Conservation (phyloP, 2,329 filamentous ascomycete species). For the Hypoxylon sp. region DNA sequence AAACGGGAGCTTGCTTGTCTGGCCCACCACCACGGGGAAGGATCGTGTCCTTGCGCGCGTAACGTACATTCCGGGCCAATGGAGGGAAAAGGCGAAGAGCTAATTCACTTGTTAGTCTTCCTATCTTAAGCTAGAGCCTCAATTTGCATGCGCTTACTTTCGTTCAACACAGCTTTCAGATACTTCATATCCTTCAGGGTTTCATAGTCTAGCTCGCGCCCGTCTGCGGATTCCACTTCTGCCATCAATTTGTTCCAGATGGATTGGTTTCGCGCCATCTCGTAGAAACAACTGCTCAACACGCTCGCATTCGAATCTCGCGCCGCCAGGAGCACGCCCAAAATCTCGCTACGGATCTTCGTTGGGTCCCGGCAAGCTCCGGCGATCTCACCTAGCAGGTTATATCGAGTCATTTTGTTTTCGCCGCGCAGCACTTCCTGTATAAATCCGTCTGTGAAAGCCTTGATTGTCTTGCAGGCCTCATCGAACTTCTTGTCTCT, state of each 20-base stretch:
- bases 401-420: slow-evolving; percentile 8
- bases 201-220: slow-evolving; percentile 4
- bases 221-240: background rate
- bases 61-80: slow-evolving; percentile 9
- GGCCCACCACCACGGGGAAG: slow-evolving; percentile 64
- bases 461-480: slow-evolving; percentile 7
- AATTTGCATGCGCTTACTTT: slow-evolving; percentile 6
- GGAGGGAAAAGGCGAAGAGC: slow-evolving; percentile 18
- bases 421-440: slow-evolving; percentile 14
- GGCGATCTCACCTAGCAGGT: slow-evolving; percentile 12
- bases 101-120: background rate
- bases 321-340: slow-evolving; percentile 15
- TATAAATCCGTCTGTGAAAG: slow-evolving; percentile 16
- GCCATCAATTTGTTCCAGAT: slow-evolving; percentile 19
- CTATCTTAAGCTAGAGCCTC: background rate
- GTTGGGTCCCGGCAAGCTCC: slow-evolving; percentile 1
- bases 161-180: slow-evolving; percentile 18
- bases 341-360: slow-evolving; percentile 12
- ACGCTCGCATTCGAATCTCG: slow-evolving; percentile 17
- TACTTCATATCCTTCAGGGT: slow-evolving; percentile 19
- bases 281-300: slow-evolving; percentile 12
- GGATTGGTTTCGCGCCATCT: slow-evolving; percentile 9
- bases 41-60: slow-evolving; percentile 53
- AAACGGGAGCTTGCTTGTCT: slow-evolving; percentile 60
- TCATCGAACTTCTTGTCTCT: slow-evolving; percentile 15